Base-by-base conservation (phyloP, 1,139 yeast genomes). In the Candida mesenterica region DNA sequence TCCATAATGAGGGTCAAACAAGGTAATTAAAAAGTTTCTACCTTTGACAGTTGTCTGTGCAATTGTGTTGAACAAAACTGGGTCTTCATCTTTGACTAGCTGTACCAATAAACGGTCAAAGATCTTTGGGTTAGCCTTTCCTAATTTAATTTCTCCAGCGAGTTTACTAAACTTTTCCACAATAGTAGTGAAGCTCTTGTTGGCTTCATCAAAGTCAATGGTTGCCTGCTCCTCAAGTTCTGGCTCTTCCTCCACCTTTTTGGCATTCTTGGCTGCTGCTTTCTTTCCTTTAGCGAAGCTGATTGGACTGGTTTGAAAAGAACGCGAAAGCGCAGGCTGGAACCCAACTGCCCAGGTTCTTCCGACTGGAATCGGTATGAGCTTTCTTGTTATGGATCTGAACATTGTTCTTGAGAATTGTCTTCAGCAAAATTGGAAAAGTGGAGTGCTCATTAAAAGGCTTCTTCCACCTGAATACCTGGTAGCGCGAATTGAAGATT, bases 31-130 rank as follows among this genome's bases (percentile, higher is more conserved):
- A 34, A 85, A 68, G 40, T 79, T 71, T 49, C 87, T 72, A 38
- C 77, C 74, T 49, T 87, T 84, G 35, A 81, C 52, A 1, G 87
- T 72, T 5, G 95, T 80, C 42, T 86, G 85, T 1, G 97, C 96
- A 22, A 89, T 60, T 6, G 79, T 69, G 4, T 75, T 72, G 52
- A 82, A 83, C 16, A 30, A 18, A 1, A 39, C 42, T 5, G 68
- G 70, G 5, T 59, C 62, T 25, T 69, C 68, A 18, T 63, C 63
- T 33, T 75, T 74, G 16, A 67, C 68, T n/a, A 75, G 55, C n/a
- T 66, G 62, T 8, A 89, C 73, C 30, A 58, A 59, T 42, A 88
- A 59, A 12, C 71, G 59, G 55, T 85, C 85, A 49, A 88, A 85
- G 17, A 83, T 72, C 24, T 68, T 65, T 1, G 90, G 82, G 45